Percentiles rank a stretch among this genome's conserved stretches.
phyloP scores from a whole-genome alignment of 2,329 filamentous ascomycete species.

The Leptographium radiaticola region DNA sequence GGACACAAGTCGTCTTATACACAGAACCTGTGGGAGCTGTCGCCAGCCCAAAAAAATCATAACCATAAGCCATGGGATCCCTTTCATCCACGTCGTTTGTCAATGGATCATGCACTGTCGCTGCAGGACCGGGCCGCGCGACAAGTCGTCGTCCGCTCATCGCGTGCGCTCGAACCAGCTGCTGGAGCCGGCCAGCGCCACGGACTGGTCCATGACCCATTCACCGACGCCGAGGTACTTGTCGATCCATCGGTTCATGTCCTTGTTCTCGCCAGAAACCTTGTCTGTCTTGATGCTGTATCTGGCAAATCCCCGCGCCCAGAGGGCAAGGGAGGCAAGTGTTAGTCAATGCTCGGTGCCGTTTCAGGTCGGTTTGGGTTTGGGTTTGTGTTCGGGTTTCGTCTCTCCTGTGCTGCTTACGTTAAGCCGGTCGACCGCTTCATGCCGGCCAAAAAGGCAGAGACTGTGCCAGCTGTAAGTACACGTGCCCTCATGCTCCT shows the following conservation, averaged over 20 bases:
- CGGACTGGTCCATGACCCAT: conserved; percentile 96
- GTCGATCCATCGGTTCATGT: conserved; percentile 77
- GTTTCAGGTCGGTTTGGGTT: background rate
- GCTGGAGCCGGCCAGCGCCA: conserved; percentile 78
- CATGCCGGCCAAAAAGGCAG: conserved; percentile 90
- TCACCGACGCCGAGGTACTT: conserved; percentile 91
- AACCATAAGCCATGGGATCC: background rate
- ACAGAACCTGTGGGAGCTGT: background rate
- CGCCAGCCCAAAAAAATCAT: background rate
- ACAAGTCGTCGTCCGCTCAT: conserved; percentile 22
- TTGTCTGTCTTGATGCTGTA: conserved; percentile 80
- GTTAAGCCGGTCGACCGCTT: conserved; percentile 95
- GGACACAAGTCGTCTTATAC: background rate
- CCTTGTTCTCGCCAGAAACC: conserved; percentile 66
- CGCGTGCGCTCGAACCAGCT: conserved; percentile 85
- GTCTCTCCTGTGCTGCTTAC: conserved; percentile 45
- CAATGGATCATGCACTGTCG: background rate
- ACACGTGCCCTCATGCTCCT: background rate
- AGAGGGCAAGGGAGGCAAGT: conserved; percentile 18
- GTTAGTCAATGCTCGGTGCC: conserved; percentile 27
- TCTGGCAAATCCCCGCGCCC: conserved; percentile 29
- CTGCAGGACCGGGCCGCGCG: background rate
- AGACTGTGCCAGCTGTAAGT: conserved; percentile 43
- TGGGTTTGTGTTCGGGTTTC: background rate
- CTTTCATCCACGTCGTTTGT: background rate